Conservation (phyloP, 2,329 filamentous ascomycete genomes). For the Colletotrichum eremochloae region DNA sequence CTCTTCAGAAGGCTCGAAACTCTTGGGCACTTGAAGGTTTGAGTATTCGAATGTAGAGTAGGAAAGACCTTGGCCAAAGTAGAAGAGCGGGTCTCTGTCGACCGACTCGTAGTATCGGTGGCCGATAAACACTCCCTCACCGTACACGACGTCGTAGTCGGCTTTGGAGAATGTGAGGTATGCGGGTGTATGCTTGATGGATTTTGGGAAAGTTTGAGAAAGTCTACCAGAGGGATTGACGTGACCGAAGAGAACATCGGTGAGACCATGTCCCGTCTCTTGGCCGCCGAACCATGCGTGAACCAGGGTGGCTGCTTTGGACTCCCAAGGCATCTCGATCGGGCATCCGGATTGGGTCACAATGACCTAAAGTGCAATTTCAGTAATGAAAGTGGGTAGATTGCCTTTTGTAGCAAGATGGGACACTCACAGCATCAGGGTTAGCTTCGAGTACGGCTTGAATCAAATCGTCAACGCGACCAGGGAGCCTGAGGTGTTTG, state of each 20-base stretch:
- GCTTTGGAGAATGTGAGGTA: conserved; percentile 82
- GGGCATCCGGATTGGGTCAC: conserved; percentile 85
- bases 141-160: conserved; percentile 79
- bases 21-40: conserved; percentile 61
- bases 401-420: too few species aligned
- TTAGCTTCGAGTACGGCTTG: conserved; percentile 75
- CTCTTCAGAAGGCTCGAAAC: conserved; percentile 47
- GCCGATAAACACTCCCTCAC: conserved; percentile 84
- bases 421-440: conserved; percentile 67
- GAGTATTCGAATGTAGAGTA: conserved; percentile 78
- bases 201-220: conserved; percentile 78
- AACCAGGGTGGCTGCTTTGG: conserved; percentile 69
- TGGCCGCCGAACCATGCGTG: conserved; percentile 93
- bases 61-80: conserved; percentile 84
- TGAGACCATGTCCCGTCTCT: conserved; percentile 85
- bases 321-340: conserved; percentile 77
- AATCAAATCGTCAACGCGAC: conserved; percentile 78
- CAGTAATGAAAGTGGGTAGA: conserved; percentile 52
- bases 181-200: conserved; percentile 78
- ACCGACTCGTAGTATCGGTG: conserved; percentile 85
- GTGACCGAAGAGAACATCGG: conserved; percentile 81
- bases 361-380: conserved; percentile 58
- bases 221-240: conserved; percentile 82
- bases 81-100: conserved; percentile 75
- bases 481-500: conserved; percentile 82